A percentile compares a stretch with the other conserved stretches of the same genome.
Evolutionary conservation across 208 protist species (phyloP).

Genomic region (Entamoeba histolytica): DNA sequence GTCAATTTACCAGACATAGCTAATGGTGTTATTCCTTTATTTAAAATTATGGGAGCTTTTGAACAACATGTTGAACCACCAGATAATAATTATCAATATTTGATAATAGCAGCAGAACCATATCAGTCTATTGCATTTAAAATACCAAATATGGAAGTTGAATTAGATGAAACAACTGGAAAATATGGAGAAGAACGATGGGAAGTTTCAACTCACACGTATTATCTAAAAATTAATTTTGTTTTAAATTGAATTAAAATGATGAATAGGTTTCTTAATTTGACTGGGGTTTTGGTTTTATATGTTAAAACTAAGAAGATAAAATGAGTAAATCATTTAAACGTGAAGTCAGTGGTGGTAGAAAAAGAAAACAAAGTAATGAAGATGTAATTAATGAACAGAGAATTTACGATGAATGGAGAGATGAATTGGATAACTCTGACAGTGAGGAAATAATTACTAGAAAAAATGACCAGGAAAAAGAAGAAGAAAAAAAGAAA

Average conservation of each 20-base stretch:
- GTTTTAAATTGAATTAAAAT: neutral
- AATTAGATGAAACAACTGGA: neutral
- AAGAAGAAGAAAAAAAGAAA: neutral
- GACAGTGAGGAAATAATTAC: neutral
- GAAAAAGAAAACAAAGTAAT: too few species aligned
- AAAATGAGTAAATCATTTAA: too few species aligned
- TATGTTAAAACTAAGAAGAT: too few species aligned
- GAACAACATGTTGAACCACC: conserved; percentile 57
- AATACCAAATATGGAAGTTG: conserved; percentile 14
- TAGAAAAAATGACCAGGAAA: neutral
- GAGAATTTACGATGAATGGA: too few species aligned
- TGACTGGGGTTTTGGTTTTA: too few species aligned
- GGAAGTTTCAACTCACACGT: neutral
- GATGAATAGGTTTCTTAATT: too few species aligned
- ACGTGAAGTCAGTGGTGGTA: too few species aligned
- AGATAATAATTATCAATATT: conserved; percentile 36
- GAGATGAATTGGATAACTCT: neutral
- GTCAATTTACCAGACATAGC: conserved; percentile 65
- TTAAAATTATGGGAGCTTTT: conserved; percentile 60
- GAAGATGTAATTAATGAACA: too few species aligned
- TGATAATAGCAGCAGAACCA: conserved; percentile 66
- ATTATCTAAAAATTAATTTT: neutral
- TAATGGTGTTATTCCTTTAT: conserved; percentile 48
- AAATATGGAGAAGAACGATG: neutral
- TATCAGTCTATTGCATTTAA: conserved; percentile 70